Conservation (phyloP, 352 stramenopile species). For the Phytophthora hybrid region DNA sequence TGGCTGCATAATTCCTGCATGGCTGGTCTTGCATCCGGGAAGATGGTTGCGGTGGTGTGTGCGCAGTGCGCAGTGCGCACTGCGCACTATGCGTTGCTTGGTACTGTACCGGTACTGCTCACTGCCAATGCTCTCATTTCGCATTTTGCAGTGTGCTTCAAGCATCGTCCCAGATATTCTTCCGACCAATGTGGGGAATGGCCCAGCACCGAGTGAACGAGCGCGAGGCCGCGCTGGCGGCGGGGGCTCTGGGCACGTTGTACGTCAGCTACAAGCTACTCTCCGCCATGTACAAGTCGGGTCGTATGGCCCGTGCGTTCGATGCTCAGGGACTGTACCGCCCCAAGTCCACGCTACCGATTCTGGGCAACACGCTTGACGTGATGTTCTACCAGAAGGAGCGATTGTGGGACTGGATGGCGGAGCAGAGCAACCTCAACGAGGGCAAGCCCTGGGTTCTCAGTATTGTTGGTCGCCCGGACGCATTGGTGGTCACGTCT, state of each 20-base stretch:
- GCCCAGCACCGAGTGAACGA: conserved; percentile 25
- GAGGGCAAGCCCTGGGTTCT: conserved; percentile 60
- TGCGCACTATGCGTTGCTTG: too few relatives aligned
- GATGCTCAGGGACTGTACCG: conserved; percentile 34
- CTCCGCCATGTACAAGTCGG: conserved; percentile 10
- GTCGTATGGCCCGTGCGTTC: conserved; percentile 18
- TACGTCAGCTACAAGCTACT: conserved; percentile 31
- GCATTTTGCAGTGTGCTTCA: conserved; percentile 11
- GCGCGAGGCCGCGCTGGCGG: conserved; percentile 9
- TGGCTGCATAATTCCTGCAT: conserved; percentile 27
- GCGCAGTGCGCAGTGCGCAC: too few relatives aligned
- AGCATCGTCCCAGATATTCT: not conserved
- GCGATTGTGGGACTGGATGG: conserved; percentile 65
- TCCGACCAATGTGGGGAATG: conserved; percentile 20
- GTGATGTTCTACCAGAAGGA: conserved; percentile 47
- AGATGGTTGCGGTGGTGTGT: conserved; percentile 32
- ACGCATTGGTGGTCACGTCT: conserved; percentile 48
- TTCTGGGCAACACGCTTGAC: conserved; percentile 49
- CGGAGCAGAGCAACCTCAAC: conserved; percentile 49
- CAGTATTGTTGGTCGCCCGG: conserved; percentile 38
- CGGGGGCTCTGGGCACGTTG: conserved; percentile 12
- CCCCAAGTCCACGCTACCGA: conserved; percentile 41
- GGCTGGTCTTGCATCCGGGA: conserved; percentile 16
- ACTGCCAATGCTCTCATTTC: conserved; percentile 10
- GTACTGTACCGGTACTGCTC: not conserved